Conservation (phyloP, 116 monocot genomes). For the Papilionanthe hybrid region DNA sequence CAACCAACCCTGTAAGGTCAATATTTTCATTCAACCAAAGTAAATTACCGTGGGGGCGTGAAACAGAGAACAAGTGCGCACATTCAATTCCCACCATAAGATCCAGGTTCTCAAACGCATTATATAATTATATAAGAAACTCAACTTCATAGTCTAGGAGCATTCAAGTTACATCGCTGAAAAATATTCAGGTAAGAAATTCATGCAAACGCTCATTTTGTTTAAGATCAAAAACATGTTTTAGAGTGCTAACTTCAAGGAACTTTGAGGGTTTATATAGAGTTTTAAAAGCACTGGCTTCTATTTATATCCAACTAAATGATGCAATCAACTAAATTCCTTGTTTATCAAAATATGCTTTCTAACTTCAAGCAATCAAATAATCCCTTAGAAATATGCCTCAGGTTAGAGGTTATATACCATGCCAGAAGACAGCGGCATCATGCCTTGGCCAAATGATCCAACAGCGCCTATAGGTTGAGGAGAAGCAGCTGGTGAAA, state of each 20-base stretch:
- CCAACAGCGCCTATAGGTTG: conserved; percentile 43
- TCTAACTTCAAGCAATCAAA: neutral
- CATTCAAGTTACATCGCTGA: neutral
- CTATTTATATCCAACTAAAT: neutral
- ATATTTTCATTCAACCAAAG: neutral
- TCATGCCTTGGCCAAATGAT: conserved; percentile 41
- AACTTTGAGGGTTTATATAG: neutral
- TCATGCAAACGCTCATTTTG: neutral
- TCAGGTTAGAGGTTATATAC: conserved; percentile 24
- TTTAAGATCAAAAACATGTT: neutral
- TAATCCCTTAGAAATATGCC: neutral
- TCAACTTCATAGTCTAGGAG: neutral
- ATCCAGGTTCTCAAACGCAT: neutral
- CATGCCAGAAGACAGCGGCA: conserved; percentile 52
- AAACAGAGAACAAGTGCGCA: neutral
- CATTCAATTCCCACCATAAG: neutral
- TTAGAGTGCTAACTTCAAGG: neutral
- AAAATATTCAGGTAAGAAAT: neutral
- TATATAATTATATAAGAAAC: neutral
- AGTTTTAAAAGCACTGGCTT: neutral
- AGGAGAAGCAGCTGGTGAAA: conserved; percentile 61
- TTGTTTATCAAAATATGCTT: neutral
- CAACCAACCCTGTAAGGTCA: neutral
- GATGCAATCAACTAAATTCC: neutral
- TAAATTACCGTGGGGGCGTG: neutral